These are phyloP conservation scores for Penicillium herquei DNA, from an alignment of 495 filamentous ascomycete species.

Conservation along the genomic window DNA sequence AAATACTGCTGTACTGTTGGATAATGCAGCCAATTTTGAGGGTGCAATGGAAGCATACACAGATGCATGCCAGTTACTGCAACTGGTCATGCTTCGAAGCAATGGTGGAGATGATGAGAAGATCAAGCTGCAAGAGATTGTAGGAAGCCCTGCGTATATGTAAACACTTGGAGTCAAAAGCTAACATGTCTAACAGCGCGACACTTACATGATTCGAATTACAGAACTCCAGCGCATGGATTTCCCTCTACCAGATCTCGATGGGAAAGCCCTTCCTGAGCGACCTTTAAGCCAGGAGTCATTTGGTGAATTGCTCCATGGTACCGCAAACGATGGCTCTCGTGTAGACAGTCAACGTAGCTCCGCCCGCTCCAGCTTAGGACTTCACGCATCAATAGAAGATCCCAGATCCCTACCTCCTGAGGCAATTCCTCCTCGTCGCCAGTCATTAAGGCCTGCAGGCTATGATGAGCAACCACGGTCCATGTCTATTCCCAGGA, in stretches of 20 bases:
- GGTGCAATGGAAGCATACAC: slow-evolving; percentile 88
- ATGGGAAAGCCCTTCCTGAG: slow-evolving; percentile 72
- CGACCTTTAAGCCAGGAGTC: slow-evolving; percentile 73
- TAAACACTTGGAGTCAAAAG: neutral
- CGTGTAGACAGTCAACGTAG: slow-evolving; percentile 19
- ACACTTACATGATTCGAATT: slow-evolving; percentile 86
- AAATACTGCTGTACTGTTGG: slow-evolving; percentile 89
- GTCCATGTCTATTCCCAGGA: neutral
- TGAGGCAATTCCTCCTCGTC: slow-evolving; percentile 34
- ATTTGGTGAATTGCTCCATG: slow-evolving; percentile 46
- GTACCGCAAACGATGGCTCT: slow-evolving; percentile 42
- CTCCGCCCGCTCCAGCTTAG: slow-evolving; percentile 19
- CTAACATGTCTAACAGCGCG: slow-evolving; percentile 54
- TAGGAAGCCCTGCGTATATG: slow-evolving; percentile 45
- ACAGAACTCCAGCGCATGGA: slow-evolving; percentile 74
- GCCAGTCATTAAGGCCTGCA: slow-evolving; percentile 40
- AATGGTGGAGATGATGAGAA: slow-evolving; percentile 76
- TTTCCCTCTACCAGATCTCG: slow-evolving; percentile 50
- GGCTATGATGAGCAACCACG: slow-evolving; percentile 11
- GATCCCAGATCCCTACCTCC: slow-evolving; percentile 20
- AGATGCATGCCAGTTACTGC: slow-evolving; percentile 82
- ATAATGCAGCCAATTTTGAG: slow-evolving; percentile 92
- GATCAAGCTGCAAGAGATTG: slow-evolving; percentile 83
- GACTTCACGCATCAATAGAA: slow-evolving; percentile 20
- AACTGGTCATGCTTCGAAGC: slow-evolving; percentile 82